Conservation (phyloP, 208 protist genomes). For the Spongospora subterranea region DNA sequence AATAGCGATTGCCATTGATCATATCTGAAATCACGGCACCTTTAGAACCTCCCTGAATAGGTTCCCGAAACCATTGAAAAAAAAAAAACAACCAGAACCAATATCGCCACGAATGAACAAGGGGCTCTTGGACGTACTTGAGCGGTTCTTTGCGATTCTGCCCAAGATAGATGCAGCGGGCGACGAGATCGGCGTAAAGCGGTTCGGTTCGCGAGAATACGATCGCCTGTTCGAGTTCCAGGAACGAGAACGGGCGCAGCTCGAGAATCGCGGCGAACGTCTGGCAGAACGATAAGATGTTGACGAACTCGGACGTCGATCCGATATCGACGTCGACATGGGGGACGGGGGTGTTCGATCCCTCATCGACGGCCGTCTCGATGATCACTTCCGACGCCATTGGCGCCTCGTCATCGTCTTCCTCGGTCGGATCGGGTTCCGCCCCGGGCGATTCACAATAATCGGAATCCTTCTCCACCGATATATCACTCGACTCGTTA, state of each 20-base stretch:
- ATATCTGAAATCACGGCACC: too few relatives aligned
- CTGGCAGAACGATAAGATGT: slow-evolving; percentile 46
- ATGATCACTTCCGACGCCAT: not conserved
- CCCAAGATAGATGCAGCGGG: slow-evolving; percentile 22
- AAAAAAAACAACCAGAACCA: not conserved
- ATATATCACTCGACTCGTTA: too few relatives aligned
- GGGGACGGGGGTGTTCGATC: not conserved
- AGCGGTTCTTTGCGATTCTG: slow-evolving; percentile 32
- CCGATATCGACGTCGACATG: not conserved
- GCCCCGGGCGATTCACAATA: not conserved
- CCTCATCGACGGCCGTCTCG: not conserved
- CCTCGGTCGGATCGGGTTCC: not conserved
- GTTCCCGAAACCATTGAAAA: too few relatives aligned
- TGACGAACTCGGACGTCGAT: not conserved
- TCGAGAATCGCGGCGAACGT: slow-evolving; percentile 19
- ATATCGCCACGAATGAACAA: not conserved
- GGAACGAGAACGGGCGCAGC: slow-evolving; percentile 47
- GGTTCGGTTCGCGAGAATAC: slow-evolving; percentile 26
- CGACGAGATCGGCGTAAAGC: not conserved
- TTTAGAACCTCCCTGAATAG: too few relatives aligned
- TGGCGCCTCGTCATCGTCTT: not conserved
- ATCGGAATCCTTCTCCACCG: too few relatives aligned
- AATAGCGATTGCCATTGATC: slow-evolving; percentile 17
- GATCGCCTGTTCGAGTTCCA: slow-evolving; percentile 40
- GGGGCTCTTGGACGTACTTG: not conserved